Evolutionary conservation across 495 filamentous ascomycete genomes (phyloP).

Genomic region (Aspergillus heteromorphus): DNA sequence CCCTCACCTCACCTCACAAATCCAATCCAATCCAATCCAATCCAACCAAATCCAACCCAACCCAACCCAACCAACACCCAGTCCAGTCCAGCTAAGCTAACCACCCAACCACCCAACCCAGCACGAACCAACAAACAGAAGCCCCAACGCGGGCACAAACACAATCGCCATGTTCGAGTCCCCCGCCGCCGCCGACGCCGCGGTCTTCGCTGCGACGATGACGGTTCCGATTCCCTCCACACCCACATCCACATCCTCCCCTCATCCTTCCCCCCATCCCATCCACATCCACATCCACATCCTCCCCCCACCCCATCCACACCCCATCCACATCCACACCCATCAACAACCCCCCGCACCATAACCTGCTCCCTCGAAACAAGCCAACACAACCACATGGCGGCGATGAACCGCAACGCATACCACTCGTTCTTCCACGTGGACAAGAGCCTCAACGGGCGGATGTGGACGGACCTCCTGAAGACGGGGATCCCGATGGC

Average conservation of each 20-base stretch:
- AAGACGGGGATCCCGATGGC: slow-evolving; percentile 21
- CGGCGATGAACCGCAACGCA: slow-evolving; percentile 25
- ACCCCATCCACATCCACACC: background rate
- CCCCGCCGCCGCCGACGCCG: slow-evolving; percentile 25
- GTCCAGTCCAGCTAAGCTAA: no score
- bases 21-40: background rate
- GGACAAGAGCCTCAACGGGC: slow-evolving; percentile 11
- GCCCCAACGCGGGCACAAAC: background rate
- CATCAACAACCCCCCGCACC: background rate
- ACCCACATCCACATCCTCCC: background rate
- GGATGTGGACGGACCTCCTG: slow-evolving; percentile 25
- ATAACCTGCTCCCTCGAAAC: slow-evolving; percentile 23
- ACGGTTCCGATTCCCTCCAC: slow-evolving; percentile 17
- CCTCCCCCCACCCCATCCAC: no score
- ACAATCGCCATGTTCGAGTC: slow-evolving; percentile 36
- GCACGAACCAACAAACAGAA: slow-evolving; percentile 18
- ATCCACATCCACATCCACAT: background rate
- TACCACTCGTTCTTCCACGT: slow-evolving; percentile 22
- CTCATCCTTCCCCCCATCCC: background rate
- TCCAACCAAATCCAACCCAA: background rate
- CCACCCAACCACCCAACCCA: no score
- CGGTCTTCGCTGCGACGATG: slow-evolving; percentile 31
- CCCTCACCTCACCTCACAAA: slow-evolving; percentile 9
- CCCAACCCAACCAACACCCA: slow-evolving; percentile 10
- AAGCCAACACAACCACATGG: slow-evolving; percentile 24